phyloP scores from a whole-genome alignment of 352 stramenopile species.

The Globisporangium paroecandrum region DNA sequence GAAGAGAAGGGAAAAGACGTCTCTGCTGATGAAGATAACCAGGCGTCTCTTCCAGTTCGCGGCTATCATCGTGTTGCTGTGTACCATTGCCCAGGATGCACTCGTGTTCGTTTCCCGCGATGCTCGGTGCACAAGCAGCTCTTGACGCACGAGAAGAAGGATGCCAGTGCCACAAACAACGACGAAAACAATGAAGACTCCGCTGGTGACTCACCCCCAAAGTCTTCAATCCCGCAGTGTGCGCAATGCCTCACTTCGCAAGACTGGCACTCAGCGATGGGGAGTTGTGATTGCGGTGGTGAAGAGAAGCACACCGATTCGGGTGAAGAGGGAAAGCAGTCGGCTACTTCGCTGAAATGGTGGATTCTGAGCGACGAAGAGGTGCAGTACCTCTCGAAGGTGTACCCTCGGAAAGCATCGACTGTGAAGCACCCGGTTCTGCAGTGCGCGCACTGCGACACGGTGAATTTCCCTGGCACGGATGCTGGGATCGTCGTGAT shows the following conservation, averaged over 20 bases:
- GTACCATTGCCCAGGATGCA: conserved; percentile 53
- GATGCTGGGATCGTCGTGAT: conserved; percentile 72
- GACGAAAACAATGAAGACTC: conserved; percentile 10
- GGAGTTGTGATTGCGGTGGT: conserved; percentile 29
- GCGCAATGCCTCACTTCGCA: conserved; percentile 45
- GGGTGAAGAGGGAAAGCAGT: conserved; percentile 11
- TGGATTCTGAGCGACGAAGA: conserved; percentile 79
- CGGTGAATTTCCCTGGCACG: conserved; percentile 75
- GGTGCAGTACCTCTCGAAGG: conserved; percentile 54
- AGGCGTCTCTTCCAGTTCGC: conserved; percentile 40
- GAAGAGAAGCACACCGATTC: conserved; percentile 1
- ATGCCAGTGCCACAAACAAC: neutral
- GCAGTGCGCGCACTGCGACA: conserved; percentile 72
- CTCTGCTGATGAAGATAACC: neutral
- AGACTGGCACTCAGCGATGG: conserved; percentile 33
- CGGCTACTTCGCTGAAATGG: conserved; percentile 38
- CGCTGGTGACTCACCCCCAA: neutral
- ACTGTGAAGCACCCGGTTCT: conserved; percentile 59
- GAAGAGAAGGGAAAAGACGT: conserved; percentile 17
- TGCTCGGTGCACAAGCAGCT: conserved; percentile 48
- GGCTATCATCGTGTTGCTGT: conserved; percentile 73
- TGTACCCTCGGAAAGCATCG: conserved; percentile 43
- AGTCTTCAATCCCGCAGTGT: conserved; percentile 44
- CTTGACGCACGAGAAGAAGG: conserved; percentile 53
- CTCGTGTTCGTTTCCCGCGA: conserved; percentile 39